Base-by-base conservation (phyloP, 805 yeast species). In the Nematodospora valgi region DNA sequence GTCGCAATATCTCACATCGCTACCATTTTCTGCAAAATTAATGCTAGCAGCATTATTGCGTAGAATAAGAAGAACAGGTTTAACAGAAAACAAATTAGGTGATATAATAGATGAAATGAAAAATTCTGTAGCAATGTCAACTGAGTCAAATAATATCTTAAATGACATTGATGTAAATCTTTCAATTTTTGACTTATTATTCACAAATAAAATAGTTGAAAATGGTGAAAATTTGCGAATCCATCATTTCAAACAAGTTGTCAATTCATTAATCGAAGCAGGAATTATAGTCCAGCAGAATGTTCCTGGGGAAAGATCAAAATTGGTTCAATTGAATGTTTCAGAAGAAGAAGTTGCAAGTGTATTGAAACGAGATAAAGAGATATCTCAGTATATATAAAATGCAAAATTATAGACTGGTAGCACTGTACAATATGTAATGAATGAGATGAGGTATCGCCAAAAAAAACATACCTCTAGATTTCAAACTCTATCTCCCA, bases 101-200 rank as follows among this genome's bases (percentile, higher is more conserved):
- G 93, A 85, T 43, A 68, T 89, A 1, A 68, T 86, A 17, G 95
- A 86, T 52, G 96, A 88, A 51, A 68, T 84, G 52, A 74, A 72
- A 37, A 73, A 74, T 27, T 56, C 80, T 2, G 43, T 65, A 4
- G 62, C 74, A 41, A 49, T 72, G 7, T 68, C 67, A 0, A 39
- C 62, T 3, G 46, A 49, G 27, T 56, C 49, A 14, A 42, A 49
- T 13, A 41, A 48, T 13, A 39, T 35, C 16, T 20, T 38, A 7
- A 3, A 6, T 15, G 16, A 18, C 10, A 20, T 30, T 11, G 37
- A 34, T 6, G 36, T 44, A 5, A 32, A 35, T 32, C 38, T 50
- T 28, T n/a, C 15, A 1, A 22, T 26, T 9, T 13, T 44, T 20
- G 45, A 53, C 24, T 34, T 69, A 45, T 40, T 63, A 39, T 43